These are phyloP conservation scores for Cryptosporidium ubiquitum DNA, from an alignment of 169 alveolate species.

Conservation along the genomic window DNA sequence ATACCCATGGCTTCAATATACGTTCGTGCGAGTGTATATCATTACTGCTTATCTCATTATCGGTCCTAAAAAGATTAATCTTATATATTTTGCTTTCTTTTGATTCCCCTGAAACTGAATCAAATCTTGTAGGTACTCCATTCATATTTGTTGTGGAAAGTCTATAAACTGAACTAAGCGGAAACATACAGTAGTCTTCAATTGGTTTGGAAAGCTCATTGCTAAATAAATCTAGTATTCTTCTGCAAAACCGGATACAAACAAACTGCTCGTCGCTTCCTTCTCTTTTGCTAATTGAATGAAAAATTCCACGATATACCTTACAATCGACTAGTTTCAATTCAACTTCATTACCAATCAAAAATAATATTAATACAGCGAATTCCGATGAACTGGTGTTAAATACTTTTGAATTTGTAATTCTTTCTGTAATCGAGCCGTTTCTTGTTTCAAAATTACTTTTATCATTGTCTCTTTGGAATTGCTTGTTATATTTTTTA, in stretches of 20 bases:
- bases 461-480: neutral
- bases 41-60: constrained; percentile 22
- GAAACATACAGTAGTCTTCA: constrained; percentile 29
- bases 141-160: constrained; percentile 10
- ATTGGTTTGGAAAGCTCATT: constrained; percentile 33
- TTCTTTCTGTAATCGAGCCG: neutral
- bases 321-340: constrained; percentile 5
- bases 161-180: constrained; percentile 33
- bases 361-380: constrained; percentile 26
- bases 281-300: constrained; percentile 28
- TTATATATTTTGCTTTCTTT: neutral
- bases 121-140: constrained; percentile 53
- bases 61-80: constrained; percentile 24
- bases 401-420: neutral
- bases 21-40: neutral
- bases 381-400: constrained; percentile 19
- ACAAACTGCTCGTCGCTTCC: constrained; percentile 12
- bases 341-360: constrained; percentile 58
- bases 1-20: constrained; percentile 44
- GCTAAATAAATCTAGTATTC: constrained; percentile 15
- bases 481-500: neutral
- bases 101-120: constrained; percentile 46
- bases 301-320: constrained; percentile 44
- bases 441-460: neutral
- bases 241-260: constrained; percentile 55